Base-by-base conservation (phyloP, 495 filamentous ascomycete species). In the Daldinia caldariorum region DNA sequence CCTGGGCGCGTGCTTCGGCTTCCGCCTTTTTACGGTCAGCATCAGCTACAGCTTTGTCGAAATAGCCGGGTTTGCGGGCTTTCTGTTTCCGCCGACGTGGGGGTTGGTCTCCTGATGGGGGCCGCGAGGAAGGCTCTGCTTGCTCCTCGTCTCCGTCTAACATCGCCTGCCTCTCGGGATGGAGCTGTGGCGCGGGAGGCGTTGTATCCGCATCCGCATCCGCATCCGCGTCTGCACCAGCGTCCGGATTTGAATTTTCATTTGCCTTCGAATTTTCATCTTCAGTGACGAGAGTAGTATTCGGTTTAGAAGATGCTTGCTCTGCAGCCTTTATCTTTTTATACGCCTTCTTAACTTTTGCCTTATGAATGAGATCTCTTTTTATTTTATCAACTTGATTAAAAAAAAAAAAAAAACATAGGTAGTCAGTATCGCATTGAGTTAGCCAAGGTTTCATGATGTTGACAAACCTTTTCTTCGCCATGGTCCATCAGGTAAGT, bases 331-430 rank as follows among this genome's bases (percentile, higher is more conserved):
- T 92, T 62, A 97, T 81, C 79, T 97, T 99, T 71, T 89, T 91
- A 77, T 97, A 97, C 47, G 91, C 85, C 79, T 97, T 97, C 79
- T 94, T 97, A 53, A 97, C 85, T 79, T 97, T 97, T 71, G 94
- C 94, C 79, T 94, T 96, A 76, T 92, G 87, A 77, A 99, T 97
- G 54, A 99, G 83, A 68, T 92, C 87, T 61, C 89, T 84, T 78
- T 98, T 98, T 74, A 97, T 95, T 79, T 96, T 97, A 82, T 93
- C 88, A 53, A 91, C 94, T 97, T 70, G 6, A n/a, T 10, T 26
- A 26, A 3, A 26, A 32, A 1, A 32, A 5, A n/a, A n/a, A n/a
- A n/a, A n/a, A n/a, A n/a, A n/a, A n/a, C n/a, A n/a, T n/a, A n/a
- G n/a, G n/a, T 31, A 37, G 59, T 74, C 65, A 73, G 74, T 57